Conservation (phyloP, 805 yeast species). For the Myxozyma udenii region DNA sequence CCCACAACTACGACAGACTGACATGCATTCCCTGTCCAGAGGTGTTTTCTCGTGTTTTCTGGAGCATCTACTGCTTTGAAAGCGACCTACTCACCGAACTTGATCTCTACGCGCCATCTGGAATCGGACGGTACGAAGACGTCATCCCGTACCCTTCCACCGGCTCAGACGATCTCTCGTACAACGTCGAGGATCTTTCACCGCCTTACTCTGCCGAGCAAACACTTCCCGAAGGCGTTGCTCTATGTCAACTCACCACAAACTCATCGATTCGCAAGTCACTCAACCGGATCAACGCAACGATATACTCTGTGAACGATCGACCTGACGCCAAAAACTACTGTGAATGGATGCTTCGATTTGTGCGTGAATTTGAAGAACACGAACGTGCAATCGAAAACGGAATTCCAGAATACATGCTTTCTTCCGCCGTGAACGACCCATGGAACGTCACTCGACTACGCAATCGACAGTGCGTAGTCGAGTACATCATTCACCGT, state of each 20-base stretch:
- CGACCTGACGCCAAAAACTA: neutral
- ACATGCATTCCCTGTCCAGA: neutral
- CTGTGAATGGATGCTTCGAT: slow-evolving; percentile 1
- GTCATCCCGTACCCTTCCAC: slow-evolving; percentile 4
- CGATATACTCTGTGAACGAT: neutral
- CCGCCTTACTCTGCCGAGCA: no score
- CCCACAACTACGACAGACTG: neutral
- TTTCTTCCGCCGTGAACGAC: neutral
- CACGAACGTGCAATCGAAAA: neutral
- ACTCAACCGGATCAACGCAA: slow-evolving; percentile 1
- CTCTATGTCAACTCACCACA: neutral
- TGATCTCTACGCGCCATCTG: slow-evolving; percentile 3
- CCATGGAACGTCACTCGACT: slow-evolving; percentile 3
- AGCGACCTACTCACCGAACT: slow-evolving; percentile 2
- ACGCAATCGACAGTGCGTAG: neutral
- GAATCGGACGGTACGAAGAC: neutral
- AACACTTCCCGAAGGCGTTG: neutral
- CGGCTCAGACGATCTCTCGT: neutral
- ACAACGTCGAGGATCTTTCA: neutral
- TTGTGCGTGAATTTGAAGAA: slow-evolving; percentile 2
- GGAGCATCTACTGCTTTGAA: slow-evolving; percentile 5
- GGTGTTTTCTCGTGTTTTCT: neutral
- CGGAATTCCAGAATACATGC: slow-evolving; percentile 2
- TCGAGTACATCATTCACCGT: slow-evolving; percentile 1
- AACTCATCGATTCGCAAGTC: slow-evolving; percentile 4